Evolutionary conservation across 1,284 basidiomycete genomes (phyloP).

Genomic region (Tilletia walkeri): DNA sequence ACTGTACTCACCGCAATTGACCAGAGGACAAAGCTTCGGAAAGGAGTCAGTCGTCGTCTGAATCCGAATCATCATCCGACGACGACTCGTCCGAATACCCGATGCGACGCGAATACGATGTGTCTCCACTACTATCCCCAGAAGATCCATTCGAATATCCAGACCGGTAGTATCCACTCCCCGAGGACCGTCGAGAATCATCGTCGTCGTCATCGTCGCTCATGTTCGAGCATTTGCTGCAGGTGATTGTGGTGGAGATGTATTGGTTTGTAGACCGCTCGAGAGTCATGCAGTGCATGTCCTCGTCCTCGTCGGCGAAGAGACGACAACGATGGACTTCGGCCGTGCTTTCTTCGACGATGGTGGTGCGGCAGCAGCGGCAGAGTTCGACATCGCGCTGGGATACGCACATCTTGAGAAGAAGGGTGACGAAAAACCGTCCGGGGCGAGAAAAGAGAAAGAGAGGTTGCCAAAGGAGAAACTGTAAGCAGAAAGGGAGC

Average conservation of each 20-base stretch:
- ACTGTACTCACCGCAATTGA: too few species aligned
- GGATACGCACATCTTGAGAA: constrained; percentile 3
- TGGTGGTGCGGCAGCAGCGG: not conserved
- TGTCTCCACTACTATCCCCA: not conserved
- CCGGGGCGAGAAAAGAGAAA: not conserved
- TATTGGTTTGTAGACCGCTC: not conserved
- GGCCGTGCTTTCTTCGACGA: constrained; percentile 5
- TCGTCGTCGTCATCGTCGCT: not conserved
- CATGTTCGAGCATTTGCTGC: not conserved
- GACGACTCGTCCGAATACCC: not conserved
- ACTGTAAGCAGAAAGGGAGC: not conserved
- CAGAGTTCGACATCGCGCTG: not conserved
- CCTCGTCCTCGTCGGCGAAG: not conserved
- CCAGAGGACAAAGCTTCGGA: too few species aligned
- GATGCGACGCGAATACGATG: not conserved
- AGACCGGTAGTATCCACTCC: not conserved
- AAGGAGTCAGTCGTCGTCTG: not conserved
- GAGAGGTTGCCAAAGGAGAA: not conserved
- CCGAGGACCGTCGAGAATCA: not conserved
- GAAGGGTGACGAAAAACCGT: not conserved
- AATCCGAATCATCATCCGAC: not conserved
- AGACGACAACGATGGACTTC: not conserved
- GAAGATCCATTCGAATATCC: not conserved
- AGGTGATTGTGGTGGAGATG: not conserved
- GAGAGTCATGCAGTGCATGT: constrained; percentile 8